phyloP scores from a whole-genome alignment of 495 filamentous ascomycete genomes.

The Lophiostoma macrostomum region DNA sequence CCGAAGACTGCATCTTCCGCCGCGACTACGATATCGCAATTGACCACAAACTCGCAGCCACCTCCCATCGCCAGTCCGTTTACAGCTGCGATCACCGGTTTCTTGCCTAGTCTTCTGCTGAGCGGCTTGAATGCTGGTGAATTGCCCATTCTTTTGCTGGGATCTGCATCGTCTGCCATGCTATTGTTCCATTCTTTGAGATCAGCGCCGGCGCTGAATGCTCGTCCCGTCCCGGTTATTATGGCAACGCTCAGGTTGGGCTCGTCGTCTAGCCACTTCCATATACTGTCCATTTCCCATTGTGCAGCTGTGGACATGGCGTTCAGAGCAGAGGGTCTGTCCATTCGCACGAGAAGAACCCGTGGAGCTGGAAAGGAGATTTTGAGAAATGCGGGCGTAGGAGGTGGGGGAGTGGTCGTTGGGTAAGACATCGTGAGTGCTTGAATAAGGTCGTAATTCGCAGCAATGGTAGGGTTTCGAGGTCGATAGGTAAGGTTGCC shows the following conservation, averaged over 20 bases:
- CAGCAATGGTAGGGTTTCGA: too few species aligned
- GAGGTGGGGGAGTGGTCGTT: constrained; percentile 18
- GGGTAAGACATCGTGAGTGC: constrained; percentile 5
- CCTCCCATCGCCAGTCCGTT: constrained; percentile 32
- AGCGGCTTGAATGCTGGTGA: constrained; percentile 11
- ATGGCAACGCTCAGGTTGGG: constrained; percentile 28
- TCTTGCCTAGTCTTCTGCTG: constrained; percentile 21
- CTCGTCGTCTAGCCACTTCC: constrained; percentile 20
- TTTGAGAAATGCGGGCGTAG: constrained; percentile 25
- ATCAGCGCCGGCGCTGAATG: constrained; percentile 29
- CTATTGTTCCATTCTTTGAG: constrained; percentile 28
- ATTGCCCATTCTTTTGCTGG: constrained; percentile 12
- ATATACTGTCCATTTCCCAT: constrained; percentile 26
- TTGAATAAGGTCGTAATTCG: too few species aligned
- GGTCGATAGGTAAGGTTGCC: too few species aligned
- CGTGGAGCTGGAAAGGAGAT: constrained; percentile 24
- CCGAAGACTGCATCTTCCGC: constrained; percentile 13
- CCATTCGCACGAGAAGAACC: constrained; percentile 18
- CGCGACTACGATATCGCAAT: constrained; percentile 31
- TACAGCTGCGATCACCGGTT: constrained; percentile 30
- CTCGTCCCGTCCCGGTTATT: constrained; percentile 26
- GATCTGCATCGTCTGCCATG: constrained; percentile 13
- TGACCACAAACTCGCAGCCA: constrained; percentile 24
- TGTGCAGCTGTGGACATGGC: constrained; percentile 13
- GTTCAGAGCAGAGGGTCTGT: constrained; percentile 17